phyloP scores from a whole-genome alignment of 1,139 yeast species.

The Pichia cactophila region DNA sequence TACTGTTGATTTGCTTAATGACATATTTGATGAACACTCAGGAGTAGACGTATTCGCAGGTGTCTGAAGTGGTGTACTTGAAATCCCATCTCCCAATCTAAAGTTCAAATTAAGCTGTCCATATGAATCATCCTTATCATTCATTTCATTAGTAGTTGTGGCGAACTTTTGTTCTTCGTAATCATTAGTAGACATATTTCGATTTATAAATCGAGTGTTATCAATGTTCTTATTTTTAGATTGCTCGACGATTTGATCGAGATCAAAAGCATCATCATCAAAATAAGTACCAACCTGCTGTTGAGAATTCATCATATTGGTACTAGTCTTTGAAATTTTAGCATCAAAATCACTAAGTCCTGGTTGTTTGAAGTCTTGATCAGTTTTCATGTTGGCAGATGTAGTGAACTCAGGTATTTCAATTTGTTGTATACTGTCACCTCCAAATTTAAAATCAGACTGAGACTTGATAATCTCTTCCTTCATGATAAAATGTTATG shows the following conservation, averaged over 20 bases:
- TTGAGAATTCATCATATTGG: not conserved
- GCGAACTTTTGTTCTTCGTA: not conserved
- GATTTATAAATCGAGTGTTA: not conserved
- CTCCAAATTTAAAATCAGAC: not conserved
- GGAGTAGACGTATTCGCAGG: not conserved
- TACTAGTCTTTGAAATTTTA: not conserved
- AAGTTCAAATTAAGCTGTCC: slow-evolving; percentile 22
- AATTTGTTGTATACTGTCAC: not conserved
- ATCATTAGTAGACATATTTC: not conserved
- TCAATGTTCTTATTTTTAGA: not conserved
- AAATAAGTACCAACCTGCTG: not conserved
- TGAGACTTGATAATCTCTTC: not conserved
- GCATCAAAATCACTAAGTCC: not conserved
- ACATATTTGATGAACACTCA: slow-evolving; percentile 1
- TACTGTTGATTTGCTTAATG: not conserved
- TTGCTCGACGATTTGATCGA: slow-evolving; percentile 3
- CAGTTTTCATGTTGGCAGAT: not conserved
- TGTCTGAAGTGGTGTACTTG: slow-evolving; percentile 5
- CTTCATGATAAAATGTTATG: not conserved
- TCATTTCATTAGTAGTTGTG: not conserved
- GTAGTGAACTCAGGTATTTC: slow-evolving; percentile 10
- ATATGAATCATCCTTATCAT: slow-evolving; percentile 14
- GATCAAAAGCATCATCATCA: not conserved
- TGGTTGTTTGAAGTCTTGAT: not conserved
- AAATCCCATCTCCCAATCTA: slow-evolving; percentile 8